Percentiles rank a stretch among this genome's conserved stretches.
These are phyloP conservation scores for Metschnikowia shivogae DNA, from an alignment of 805 yeast species.

Conservation along the genomic window DNA sequence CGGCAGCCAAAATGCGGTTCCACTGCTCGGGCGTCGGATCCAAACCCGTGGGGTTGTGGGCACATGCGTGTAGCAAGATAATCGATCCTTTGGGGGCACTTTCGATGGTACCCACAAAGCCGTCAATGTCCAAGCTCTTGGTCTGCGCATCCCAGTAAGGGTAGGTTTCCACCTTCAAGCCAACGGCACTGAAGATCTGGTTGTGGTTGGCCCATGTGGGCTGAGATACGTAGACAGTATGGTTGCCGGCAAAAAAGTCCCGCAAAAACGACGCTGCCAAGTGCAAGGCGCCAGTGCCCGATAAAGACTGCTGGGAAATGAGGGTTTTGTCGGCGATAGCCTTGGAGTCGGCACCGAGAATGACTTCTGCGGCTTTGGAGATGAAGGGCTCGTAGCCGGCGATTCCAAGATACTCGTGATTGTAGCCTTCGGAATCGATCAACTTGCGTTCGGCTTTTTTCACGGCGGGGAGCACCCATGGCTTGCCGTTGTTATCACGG, in stretches of 20 bases:
- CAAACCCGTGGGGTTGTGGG: conserved; percentile 96
- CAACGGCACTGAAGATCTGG: conserved; percentile 71
- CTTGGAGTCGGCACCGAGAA: conserved; percentile 54
- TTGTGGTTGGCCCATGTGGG: conserved; percentile 99
- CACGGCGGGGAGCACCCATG: conserved; percentile 71
- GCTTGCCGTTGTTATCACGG: conserved; percentile 64
- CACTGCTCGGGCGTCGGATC: conserved; percentile 87
- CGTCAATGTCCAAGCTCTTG: conserved; percentile 68
- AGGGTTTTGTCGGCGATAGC: conserved; percentile 34
- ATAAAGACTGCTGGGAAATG: conserved; percentile 69
- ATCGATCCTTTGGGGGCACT: conserved; percentile 72
- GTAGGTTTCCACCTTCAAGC: conserved; percentile 62
- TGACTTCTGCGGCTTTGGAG: conserved; percentile 65
- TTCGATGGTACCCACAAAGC: conserved; percentile 58
- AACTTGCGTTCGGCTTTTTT: conserved; percentile 62
- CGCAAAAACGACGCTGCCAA: conserved; percentile 71
- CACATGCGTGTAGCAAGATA: conserved; percentile 88
- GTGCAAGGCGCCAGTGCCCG: conserved; percentile 91
- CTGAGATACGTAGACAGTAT: conserved; percentile 17
- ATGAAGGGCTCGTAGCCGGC: conserved; percentile 69
- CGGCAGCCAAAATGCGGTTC: conserved; percentile 60
- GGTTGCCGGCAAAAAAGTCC: conserved; percentile 40
- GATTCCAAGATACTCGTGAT: conserved; percentile 85
- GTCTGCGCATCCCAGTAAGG: conserved; percentile 81
- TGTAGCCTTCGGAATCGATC: conserved; percentile 45